Evolutionary conservation across 1,284 basidiomycete genomes (phyloP), one percentile per base, ranked within the genome.

Genomic region (Cryptococcus sp.): DNA sequence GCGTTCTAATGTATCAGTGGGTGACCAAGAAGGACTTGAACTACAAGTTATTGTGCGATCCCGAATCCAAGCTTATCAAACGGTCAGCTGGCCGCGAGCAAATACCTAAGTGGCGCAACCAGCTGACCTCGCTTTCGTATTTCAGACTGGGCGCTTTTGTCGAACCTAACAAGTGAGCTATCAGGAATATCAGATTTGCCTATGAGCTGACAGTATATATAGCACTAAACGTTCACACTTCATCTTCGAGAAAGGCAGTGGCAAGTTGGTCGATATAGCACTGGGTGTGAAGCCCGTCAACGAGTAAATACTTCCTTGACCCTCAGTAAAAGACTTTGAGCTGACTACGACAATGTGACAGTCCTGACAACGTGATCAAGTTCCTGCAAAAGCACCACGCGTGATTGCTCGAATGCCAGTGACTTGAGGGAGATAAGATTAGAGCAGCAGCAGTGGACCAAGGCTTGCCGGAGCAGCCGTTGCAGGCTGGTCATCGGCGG

Each of bases 141-240:
- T 17, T 19, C 59, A 76, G 72, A 8, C 83, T 98, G 40, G 93
- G 93, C 16, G 91, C 92, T 2, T 88, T 85, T 2, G 85, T 86
- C 48, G 65, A 70, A 5, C 88, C 87, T 3, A 89, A 87, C 47
- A 90, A 77, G 77, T 77, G 50, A 62, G 75, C 59, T 55, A 10
- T 35, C 2, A 35, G 13, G 7, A 35, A 35, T 2, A 3, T 35
- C 7, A 8, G n/a, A n/a, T n/a, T n/a, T n/a, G 15, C 20, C 42
- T 39, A 17, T 44, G 39, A 8, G 39, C 39, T 60, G 31, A 65
- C 57, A 17, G 16, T 1, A 27, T 5, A 39, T 15, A 35, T 60
- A 79, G 86, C 80, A 91, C 90, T 47, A 89, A 89, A 77, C 85
- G 92, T 19, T 91, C 89, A 62, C 91, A 94, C 76, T 94, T 94